Conservation (phyloP, 495 filamentous ascomycete species). For the Cairneyella variabilis region DNA sequence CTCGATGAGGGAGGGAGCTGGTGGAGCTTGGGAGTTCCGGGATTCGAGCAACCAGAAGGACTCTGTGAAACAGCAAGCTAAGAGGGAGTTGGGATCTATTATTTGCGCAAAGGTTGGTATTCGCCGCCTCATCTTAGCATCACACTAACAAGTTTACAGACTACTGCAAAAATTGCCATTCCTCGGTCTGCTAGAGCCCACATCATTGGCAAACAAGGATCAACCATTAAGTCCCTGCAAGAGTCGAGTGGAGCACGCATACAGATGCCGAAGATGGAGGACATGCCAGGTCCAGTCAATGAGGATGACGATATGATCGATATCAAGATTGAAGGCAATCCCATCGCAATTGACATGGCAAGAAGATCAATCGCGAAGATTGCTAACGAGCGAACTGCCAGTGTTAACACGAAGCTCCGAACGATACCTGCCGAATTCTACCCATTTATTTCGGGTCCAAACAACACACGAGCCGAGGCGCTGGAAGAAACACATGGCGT, state of each 20-base stretch:
- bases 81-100: constrained; percentile 80
- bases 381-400: constrained; percentile 78
- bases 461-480: constrained; percentile 60
- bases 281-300: constrained; percentile 44
- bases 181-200: constrained; percentile 76
- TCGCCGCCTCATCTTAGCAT: background rate
- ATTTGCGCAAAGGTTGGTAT: constrained; percentile 76
- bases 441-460: constrained; percentile 86
- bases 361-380: constrained; percentile 77
- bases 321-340: constrained; percentile 85
- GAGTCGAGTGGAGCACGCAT: constrained; percentile 82
- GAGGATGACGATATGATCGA: constrained; percentile 83
- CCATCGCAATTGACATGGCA: constrained; percentile 76
- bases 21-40: constrained; percentile 69
- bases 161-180: constrained; percentile 70
- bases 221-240: constrained; percentile 83
- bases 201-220: constrained; percentile 87
- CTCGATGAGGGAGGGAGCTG: constrained; percentile 63
- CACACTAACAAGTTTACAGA: constrained; percentile 40
- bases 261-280: constrained; percentile 77
- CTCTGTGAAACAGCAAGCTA: constrained; percentile 61
- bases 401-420: constrained; percentile 70
- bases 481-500: constrained; percentile 66
- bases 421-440: constrained; percentile 88
- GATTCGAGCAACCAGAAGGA: constrained; percentile 74